Evolutionary conservation across 805 yeast species (phyloP).

Genomic region (Pichia ethanolica): DNA sequence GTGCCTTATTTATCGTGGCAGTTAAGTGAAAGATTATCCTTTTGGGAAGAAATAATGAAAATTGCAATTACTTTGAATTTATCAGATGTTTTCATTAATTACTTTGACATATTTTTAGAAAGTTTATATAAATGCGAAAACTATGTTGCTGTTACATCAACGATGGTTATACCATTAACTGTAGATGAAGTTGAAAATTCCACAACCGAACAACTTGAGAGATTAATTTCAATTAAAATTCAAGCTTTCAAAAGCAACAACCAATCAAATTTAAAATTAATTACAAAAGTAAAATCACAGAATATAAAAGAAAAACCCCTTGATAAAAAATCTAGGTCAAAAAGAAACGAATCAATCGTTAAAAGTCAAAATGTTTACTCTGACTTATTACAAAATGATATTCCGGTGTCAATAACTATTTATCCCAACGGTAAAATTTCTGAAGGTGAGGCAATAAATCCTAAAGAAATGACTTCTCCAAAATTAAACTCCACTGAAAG

Average conservation of each 20-base stretch:
- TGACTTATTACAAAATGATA: conserved; percentile 1
- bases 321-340: neutral
- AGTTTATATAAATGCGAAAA: neutral
- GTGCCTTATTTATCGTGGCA: neutral
- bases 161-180: neutral
- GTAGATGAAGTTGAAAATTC: neutral
- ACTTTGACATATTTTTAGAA: neutral
- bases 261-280: neutral
- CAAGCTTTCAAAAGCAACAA: neutral
- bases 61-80: neutral
- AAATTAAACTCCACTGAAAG: conserved; percentile 6
- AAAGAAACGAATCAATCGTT: conserved; percentile 1
- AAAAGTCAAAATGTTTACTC: neutral
- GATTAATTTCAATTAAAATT: neutral
- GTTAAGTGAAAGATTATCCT: neutral
- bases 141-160: neutral
- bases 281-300: neutral
- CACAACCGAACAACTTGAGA: neutral
- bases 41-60: neutral
- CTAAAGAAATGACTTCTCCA: neutral
- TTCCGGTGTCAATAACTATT: conserved; percentile 7
- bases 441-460: neutral
- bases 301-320: neutral
- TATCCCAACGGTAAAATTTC: conserved; percentile 11
- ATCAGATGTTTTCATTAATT: neutral